A percentile compares a stretch with the other conserved stretches of the same genome.
Evolutionary conservation across 805 yeast species (phyloP).

Genomic region (Spathaspora boniae): DNA sequence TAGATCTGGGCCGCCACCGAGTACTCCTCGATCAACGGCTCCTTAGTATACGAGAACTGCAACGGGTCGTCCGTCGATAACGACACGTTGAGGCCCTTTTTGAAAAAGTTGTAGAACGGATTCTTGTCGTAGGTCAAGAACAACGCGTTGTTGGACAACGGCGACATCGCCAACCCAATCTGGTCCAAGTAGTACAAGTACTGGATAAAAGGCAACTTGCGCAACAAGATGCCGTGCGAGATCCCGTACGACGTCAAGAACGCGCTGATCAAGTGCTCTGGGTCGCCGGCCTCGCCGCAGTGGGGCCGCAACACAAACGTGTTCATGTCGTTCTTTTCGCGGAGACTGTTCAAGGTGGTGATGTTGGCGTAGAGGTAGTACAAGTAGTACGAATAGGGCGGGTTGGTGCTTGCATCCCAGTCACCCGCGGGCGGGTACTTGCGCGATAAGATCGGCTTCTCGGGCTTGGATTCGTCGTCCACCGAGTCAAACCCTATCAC

Average conservation of each 20-base stretch:
- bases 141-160: conserved; percentile 92
- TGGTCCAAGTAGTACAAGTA: conserved; percentile 91
- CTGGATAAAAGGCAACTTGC: conserved; percentile 94
- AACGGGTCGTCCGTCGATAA: conserved; percentile 96
- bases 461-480: conserved; percentile 94
- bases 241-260: conserved; percentile 88
- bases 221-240: conserved; percentile 88
- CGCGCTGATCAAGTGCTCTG: conserved; percentile 91
- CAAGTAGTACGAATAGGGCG: conserved; percentile 95
- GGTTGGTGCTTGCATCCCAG: conserved; percentile 79
- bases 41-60: conserved; percentile 95
- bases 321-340: conserved; percentile 70
- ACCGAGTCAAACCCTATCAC: conserved; percentile 98
- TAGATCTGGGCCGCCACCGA: conserved; percentile 98
- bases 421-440: conserved; percentile 82
- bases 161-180: conserved; percentile 98
- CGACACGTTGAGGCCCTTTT: conserved; percentile 90
- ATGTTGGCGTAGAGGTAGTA: conserved; percentile 86
- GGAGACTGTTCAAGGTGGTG: conserved; percentile 81
- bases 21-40: conserved; percentile 95
- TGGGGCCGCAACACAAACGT: conserved; percentile 96
- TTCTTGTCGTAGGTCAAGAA: conserved; percentile 95
- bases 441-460: conserved; percentile 67
- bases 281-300: conserved; percentile 99
- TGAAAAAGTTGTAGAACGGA: conserved; percentile 88